phyloP scores from a whole-genome alignment of 1,139 yeast genomes.

The Suhomyces yuchorum region DNA sequence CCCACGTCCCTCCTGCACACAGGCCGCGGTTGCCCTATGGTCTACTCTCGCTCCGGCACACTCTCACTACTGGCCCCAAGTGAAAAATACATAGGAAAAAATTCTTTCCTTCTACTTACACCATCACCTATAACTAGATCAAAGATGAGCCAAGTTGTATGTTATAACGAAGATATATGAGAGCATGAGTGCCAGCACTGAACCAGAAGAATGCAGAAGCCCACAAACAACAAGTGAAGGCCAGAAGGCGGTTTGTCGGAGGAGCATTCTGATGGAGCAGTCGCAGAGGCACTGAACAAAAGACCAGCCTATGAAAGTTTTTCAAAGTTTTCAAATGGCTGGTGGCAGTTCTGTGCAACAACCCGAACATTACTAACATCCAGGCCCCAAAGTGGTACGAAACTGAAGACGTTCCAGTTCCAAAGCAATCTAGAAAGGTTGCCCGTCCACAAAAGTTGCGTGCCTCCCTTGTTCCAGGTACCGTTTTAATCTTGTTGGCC shows the following conservation, averaged over 20 bases:
- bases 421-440: slow-evolving; percentile 87
- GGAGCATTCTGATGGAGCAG: not conserved
- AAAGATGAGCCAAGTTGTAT: slow-evolving; percentile 39
- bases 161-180: slow-evolving; percentile 17
- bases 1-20: slow-evolving; percentile 12
- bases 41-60: slow-evolving; percentile 6
- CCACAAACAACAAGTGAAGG: not conserved
- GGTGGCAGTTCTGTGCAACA: not conserved
- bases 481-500: slow-evolving; percentile 96
- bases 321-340: not conserved
- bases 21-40: not conserved
- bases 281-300: not conserved
- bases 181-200: not conserved
- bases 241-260: not conserved
- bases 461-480: slow-evolving; percentile 97
- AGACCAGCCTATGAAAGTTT: not conserved
- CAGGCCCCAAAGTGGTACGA: slow-evolving; percentile 96
- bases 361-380: slow-evolving; percentile 21
- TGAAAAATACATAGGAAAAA: slow-evolving; percentile 21
- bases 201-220: not conserved
- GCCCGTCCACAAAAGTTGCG: slow-evolving; percentile 95
- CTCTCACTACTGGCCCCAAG: slow-evolving; percentile 13
- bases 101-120: slow-evolving; percentile 21
- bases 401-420: slow-evolving; percentile 89
- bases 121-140: slow-evolving; percentile 30